Percentiles rank a stretch among this genome's conserved stretches.
Conservation (phyloP, 2,329 filamentous ascomycete species). For the Paecilomyces sp. region DNA sequence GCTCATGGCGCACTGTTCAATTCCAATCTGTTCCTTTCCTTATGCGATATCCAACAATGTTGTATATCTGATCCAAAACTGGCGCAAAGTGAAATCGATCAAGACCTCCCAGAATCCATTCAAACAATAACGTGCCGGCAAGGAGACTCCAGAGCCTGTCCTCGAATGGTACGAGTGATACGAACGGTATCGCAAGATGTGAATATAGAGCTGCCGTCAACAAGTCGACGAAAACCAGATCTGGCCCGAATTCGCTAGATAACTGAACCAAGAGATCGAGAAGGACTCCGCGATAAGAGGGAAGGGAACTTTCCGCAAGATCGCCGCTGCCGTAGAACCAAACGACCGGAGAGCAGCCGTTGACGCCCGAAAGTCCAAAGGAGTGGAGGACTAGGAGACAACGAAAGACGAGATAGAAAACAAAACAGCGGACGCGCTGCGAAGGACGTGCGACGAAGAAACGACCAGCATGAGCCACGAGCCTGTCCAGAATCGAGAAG, state of each 20-base stretch:
- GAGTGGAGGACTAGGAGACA: neutral
- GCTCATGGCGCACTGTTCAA: conserved; percentile 47
- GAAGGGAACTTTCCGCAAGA: neutral
- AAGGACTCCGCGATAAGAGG: neutral
- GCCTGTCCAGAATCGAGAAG: neutral
- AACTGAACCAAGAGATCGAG: neutral
- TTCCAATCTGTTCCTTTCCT: neutral
- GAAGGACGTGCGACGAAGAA: neutral
- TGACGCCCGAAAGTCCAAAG: neutral
- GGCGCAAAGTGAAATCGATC: neutral
- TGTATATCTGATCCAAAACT: neutral
- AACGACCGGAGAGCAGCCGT: neutral
- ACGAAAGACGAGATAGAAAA: neutral
- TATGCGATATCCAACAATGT: neutral
- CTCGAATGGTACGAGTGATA: neutral
- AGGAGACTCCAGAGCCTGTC: neutral
- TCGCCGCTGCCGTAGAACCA: neutral
- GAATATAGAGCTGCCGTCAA: neutral
- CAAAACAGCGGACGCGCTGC: neutral
- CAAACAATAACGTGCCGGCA: neutral
- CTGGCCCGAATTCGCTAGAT: neutral
- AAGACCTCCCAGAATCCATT: neutral
- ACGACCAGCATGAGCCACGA: neutral
- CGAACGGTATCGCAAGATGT: neutral
- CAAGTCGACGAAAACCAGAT: neutral